Conservation (phyloP, 2,329 filamentous ascomycete species). For the Aspergillus pseudonomiae region DNA sequence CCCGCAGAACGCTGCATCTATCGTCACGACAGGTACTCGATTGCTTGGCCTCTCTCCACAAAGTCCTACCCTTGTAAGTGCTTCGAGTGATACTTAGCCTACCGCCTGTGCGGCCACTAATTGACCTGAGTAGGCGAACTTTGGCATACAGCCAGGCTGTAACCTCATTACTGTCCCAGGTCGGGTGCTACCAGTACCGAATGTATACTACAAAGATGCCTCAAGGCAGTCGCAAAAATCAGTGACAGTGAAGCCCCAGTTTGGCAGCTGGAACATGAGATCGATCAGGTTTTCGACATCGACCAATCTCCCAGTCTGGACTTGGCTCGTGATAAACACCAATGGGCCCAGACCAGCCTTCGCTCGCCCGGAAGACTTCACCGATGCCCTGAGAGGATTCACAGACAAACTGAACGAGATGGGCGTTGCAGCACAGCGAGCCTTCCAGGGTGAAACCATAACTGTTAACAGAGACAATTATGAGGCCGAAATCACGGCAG, state of each 20-base stretch:
- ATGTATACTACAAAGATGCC: conserved; percentile 58
- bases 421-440: conserved; percentile 26
- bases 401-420: conserved; percentile 28
- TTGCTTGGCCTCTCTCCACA: conserved; percentile 57
- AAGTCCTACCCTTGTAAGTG: conserved; percentile 50
- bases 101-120: background rate
- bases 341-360: conserved; percentile 10
- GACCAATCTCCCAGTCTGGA: conserved; percentile 41
- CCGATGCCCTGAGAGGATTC: conserved; percentile 22
- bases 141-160: conserved; percentile 57
- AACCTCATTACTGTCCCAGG: conserved; percentile 72
- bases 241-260: conserved; percentile 25
- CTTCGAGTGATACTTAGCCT: background rate
- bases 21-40: conserved; percentile 58
- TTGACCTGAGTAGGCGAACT: conserved; percentile 47
- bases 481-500: conserved; percentile 20
- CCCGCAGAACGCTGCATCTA: conserved; percentile 66
- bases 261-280: conserved; percentile 73
- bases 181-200: conserved; percentile 66
- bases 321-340: conserved; percentile 29
- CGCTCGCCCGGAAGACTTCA: conserved; percentile 11
- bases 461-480: conserved; percentile 16
- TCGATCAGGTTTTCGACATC: conserved; percentile 59
- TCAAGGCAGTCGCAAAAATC: conserved; percentile 19
- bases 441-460: conserved; percentile 12